Base-by-base conservation (phyloP, 75 land plant species). In the Adiantum capillusveneris region DNA sequence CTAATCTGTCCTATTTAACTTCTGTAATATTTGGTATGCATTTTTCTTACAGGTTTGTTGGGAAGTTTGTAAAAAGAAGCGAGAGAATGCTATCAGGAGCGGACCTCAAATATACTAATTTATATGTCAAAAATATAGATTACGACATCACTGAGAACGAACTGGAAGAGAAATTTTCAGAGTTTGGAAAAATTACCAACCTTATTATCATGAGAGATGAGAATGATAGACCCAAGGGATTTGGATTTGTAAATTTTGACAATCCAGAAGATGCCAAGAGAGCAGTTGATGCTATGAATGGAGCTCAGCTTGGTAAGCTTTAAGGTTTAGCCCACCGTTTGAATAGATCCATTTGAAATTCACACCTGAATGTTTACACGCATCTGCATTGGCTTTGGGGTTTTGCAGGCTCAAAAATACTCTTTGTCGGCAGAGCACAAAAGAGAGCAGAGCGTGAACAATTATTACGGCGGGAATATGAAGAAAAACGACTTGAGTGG, bases 351-450 rank as follows among this genome's bases (percentile, higher is more conserved):
- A n/a, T n/a, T n/a, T n/a, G n/a, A n/a, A n/a, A n/a, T n/a, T n/a
- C n/a, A n/a, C n/a, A n/a, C n/a, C n/a, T n/a, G n/a, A n/a, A n/a
- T n/a, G n/a, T n/a, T n/a, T n/a, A n/a, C n/a, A n/a, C n/a, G n/a
- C n/a, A n/a, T n/a, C n/a, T n/a, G n/a, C n/a, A n/a, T n/a, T n/a
- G n/a, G n/a, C n/a, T 41, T 41, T 41, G 9, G 2, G 29, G 34
- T 51, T 22, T 11, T 14, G 0, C 45, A 82, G 88, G 85, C 17
- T 50, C 78, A 0, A 78, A 81, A 54, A 31, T 36, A 9, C 26
- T 84, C 25, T 84, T 82, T 78, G 85, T 82, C 0, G 88, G 76
- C 52, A 60, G 85, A 71, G 83, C 83, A 26, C 82, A 79, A 39
- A 83, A 86, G 65, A 85, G 79, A 39, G 57, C 72, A 0, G 86